phyloP scores from a whole-genome alignment of 768 basidiomycete genomes.

The Mycena chlorophos region DNA sequence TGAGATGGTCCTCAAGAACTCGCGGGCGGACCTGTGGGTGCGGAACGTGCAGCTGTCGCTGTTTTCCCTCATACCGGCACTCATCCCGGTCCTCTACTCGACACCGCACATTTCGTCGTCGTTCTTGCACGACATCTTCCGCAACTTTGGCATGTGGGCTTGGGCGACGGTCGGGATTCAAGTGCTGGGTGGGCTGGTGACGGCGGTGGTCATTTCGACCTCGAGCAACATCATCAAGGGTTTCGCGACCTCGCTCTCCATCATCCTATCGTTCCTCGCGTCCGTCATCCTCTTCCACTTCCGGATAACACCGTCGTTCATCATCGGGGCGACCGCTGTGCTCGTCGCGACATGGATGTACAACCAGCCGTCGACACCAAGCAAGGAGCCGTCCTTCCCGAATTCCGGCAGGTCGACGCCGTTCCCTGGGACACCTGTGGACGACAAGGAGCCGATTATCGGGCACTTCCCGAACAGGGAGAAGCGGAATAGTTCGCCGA shows the following conservation, averaged over 20 bases:
- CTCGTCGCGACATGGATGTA: conserved; percentile 92
- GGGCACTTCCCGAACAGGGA: conserved; percentile 56
- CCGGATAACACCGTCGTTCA: conserved; percentile 80
- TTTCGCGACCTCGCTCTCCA: conserved; percentile 94
- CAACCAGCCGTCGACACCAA: conserved; percentile 75
- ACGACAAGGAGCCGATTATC: conserved; percentile 56
- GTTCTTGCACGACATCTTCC: conserved; percentile 64
- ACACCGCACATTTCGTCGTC: conserved; percentile 43
- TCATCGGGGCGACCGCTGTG: conserved; percentile 84
- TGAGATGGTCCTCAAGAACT: conserved; percentile 94
- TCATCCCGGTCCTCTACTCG: conserved; percentile 66
- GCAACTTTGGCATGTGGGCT: conserved; percentile 91
- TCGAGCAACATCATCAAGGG: conserved; percentile 95
- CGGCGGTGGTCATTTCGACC: conserved; percentile 96
- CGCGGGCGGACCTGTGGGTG: conserved; percentile 89
- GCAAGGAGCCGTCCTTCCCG: conserved; percentile 28
- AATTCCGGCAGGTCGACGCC: conserved; percentile 31
- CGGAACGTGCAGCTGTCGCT: conserved; percentile 95
- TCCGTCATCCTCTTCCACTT: conserved; percentile 91
- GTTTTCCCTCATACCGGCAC: conserved; percentile 88
- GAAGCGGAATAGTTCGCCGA: conserved; percentile 27
- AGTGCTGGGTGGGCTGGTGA: conserved; percentile 90
- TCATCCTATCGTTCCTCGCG: conserved; percentile 92
- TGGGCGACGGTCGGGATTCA: conserved; percentile 91
- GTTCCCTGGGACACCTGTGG: conserved; percentile 38